Evolutionary conservation across 2,329 filamentous ascomycete species (phyloP).

Genomic region (Blastomyces emzantsi): DNA sequence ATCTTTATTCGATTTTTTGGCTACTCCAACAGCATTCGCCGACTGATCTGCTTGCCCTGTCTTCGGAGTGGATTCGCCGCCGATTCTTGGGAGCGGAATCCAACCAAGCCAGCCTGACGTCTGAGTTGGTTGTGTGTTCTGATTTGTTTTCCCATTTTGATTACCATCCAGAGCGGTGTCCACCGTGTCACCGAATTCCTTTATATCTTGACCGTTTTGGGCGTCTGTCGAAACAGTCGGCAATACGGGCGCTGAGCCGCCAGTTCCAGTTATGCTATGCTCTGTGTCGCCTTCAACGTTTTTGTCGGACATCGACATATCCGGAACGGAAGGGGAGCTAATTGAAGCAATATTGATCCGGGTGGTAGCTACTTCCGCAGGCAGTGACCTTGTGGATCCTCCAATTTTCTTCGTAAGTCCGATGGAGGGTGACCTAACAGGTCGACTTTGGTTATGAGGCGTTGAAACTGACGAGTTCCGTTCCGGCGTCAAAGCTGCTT

Average conservation of each 20-base stretch:
- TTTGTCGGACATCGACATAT: slow-evolving; percentile 17
- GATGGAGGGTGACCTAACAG: slow-evolving; percentile 27
- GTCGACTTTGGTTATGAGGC: slow-evolving; percentile 24
- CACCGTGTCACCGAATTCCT: background rate
- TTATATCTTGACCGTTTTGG: background rate
- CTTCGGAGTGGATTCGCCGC: slow-evolving; percentile 15
- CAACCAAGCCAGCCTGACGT: slow-evolving; percentile 16
- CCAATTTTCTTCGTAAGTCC: slow-evolving; percentile 33
- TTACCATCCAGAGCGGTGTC: background rate
- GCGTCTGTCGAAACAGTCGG: background rate
- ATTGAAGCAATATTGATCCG: slow-evolving; percentile 38
- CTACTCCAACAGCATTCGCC: background rate
- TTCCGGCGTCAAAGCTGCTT: slow-evolving; percentile 31
- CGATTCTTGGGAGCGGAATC: slow-evolving; percentile 15
- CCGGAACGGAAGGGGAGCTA: slow-evolving; percentile 27
- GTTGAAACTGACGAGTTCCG: slow-evolving; percentile 24
- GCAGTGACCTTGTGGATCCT: slow-evolving; percentile 37
- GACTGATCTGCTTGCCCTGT: slow-evolving; percentile 11
- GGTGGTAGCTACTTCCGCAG: slow-evolving; percentile 38
- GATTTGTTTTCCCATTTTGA: slow-evolving; percentile 17
- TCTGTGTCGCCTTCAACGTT: slow-evolving; percentile 14
- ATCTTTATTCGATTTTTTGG: background rate
- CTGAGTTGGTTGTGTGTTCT: slow-evolving; percentile 15
- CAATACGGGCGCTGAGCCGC: background rate
- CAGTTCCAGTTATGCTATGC: slow-evolving; percentile 10